Conservation (phyloP, 2,329 filamentous ascomycete species). For the Dactylellina haptotyla region DNA sequence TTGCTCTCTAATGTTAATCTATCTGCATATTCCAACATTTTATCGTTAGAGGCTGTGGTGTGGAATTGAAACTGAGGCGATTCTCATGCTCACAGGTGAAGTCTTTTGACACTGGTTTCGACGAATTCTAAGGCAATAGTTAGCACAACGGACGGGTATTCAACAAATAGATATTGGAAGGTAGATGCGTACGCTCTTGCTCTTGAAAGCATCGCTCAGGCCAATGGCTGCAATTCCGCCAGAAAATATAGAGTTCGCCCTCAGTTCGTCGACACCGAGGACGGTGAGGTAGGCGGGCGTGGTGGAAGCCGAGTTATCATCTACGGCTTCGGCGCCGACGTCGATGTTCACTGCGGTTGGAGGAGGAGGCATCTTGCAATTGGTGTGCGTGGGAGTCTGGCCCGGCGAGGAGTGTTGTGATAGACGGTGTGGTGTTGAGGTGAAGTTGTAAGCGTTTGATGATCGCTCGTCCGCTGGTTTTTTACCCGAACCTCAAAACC, state of each 20-base stretch:
- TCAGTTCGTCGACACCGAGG: conserved; percentile 46
- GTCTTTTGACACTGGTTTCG: conserved; percentile 49
- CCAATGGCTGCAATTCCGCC: conserved; percentile 51
- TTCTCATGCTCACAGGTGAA: conserved; percentile 39
- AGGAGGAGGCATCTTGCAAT: conserved; percentile 42
- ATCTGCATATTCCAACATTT: conserved; percentile 15
- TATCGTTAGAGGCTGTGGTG: neutral
- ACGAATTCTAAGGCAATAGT: conserved; percentile 29
- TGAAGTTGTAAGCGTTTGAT: conserved; percentile 4
- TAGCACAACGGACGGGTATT: conserved; percentile 13
- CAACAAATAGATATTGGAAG: neutral
- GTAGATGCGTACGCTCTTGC: conserved; percentile 44
- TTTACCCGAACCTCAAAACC: conserved; percentile 7
- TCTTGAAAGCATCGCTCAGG: conserved; percentile 52
- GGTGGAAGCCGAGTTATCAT: conserved; percentile 38
- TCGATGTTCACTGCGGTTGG: conserved; percentile 44
- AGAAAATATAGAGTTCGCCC: conserved; percentile 48
- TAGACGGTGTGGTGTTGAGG: conserved; percentile 18
- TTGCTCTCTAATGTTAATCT: conserved; percentile 51
- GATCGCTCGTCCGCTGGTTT: conserved; percentile 5
- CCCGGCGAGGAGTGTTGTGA: conserved; percentile 5
- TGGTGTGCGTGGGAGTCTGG: neutral
- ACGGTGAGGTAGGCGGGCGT: conserved; percentile 46
- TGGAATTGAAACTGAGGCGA: neutral
- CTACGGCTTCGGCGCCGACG: conserved; percentile 34